phyloP scores from a whole-genome alignment of 305 asterid species.

The Solanum hybrid region DNA sequence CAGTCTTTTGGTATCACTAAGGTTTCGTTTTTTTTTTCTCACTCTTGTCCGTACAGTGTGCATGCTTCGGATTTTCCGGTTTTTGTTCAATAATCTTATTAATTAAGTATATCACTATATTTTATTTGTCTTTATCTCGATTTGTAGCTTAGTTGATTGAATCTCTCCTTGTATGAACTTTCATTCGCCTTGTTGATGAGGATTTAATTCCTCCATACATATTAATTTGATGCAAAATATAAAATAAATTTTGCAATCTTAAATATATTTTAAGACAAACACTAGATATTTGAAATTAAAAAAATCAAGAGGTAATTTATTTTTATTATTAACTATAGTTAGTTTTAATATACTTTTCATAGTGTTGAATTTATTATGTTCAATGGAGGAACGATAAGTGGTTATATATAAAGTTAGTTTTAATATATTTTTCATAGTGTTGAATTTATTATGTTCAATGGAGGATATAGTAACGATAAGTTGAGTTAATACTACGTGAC shows the following conservation, averaged over 20 bases:
- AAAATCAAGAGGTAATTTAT: no score
- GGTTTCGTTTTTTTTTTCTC: not conserved
- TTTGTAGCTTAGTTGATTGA: not conserved
- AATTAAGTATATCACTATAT: not conserved
- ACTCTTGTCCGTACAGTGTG: not conserved
- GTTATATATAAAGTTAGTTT: no score
- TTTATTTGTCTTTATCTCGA: not conserved
- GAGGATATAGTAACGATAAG: no score
- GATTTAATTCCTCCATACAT: not conserved
- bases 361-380: no score
- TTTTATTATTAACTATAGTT: no score
- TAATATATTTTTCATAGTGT: not conserved
- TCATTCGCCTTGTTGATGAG: no score
- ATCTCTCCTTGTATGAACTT: not conserved
- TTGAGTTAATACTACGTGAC: not conserved
- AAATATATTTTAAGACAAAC: no score
- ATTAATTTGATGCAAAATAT: not conserved
- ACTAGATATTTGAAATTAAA: no score
- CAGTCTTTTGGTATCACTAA: not conserved
- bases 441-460: not conserved
- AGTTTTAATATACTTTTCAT: no score
- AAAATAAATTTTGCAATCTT: no score
- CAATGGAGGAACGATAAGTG: not conserved
- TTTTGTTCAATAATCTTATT: not conserved
- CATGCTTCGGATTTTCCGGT: not conserved